Evolutionary conservation across 2,329 filamentous ascomycete species (phyloP).

Genomic region (Diplodia sapinea): DNA sequence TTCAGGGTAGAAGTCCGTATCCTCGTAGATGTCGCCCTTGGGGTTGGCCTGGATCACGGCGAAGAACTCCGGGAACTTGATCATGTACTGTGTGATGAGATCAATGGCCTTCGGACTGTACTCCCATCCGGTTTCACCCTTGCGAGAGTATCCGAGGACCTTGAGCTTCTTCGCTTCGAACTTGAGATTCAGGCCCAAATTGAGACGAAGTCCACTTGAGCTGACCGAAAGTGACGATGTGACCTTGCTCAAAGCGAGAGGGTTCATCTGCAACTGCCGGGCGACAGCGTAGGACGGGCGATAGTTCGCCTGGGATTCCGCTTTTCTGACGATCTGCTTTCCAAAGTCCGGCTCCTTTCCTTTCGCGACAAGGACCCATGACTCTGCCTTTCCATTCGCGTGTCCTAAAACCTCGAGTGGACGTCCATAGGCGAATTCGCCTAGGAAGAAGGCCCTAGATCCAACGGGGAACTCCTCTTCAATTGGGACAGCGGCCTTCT

Average conservation of each 20-base stretch:
- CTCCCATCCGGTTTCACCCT: constrained; percentile 87
- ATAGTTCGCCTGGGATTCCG: constrained; percentile 76
- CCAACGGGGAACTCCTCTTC: constrained; percentile 88
- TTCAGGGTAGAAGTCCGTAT: constrained; percentile 83
- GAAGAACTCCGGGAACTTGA: constrained; percentile 93
- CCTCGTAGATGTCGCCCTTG: constrained; percentile 80
- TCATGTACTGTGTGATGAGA: constrained; percentile 87
- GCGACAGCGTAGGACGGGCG: constrained; percentile 89
- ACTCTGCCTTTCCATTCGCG: constrained; percentile 73
- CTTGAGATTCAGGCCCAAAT: constrained; percentile 93
- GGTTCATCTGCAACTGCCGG: constrained; percentile 78
- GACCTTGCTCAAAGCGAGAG: constrained; percentile 90
- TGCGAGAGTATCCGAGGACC: constrained; percentile 92
- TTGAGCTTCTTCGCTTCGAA: constrained; percentile 96
- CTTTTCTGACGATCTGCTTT: constrained; percentile 70
- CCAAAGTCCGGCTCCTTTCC: constrained; percentile 82
- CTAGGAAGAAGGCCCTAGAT: constrained; percentile 88
- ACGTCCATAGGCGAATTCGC: constrained; percentile 89
- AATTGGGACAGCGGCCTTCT: constrained; percentile 83
- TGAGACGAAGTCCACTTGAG: constrained; percentile 81
- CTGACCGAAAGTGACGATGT: constrained; percentile 91
- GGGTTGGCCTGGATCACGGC: constrained; percentile 85
- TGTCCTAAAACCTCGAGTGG: constrained; percentile 84
- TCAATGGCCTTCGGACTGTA: constrained; percentile 85
- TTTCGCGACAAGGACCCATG: constrained; percentile 75